These are phyloP conservation scores for Wallacemonas sp. DNA, from an alignment of 208 protist genomes.

Conservation along the genomic window DNA sequence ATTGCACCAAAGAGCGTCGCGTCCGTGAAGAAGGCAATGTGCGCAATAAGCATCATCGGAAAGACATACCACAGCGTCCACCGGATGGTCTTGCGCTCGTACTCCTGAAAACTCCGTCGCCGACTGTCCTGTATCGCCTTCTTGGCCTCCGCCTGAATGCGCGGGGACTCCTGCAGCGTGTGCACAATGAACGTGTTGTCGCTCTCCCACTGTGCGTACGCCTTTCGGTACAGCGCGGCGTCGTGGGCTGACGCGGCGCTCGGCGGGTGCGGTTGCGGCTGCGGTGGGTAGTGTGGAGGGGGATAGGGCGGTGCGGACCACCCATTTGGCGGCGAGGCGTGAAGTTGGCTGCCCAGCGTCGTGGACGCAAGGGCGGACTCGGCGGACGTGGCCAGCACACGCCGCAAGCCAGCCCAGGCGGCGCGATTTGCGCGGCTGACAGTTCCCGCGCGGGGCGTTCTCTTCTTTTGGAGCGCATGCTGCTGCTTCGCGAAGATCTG, in stretches of 20 bases:
- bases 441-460: no score
- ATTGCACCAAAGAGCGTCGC: not conserved
- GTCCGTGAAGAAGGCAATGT: conserved; percentile 17
- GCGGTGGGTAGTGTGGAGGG: not conserved
- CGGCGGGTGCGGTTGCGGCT: not conserved
- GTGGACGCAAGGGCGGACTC: not conserved
- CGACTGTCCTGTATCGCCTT: not conserved
- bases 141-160: not conserved
- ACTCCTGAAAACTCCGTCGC: not conserved
- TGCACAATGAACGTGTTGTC: not conserved
- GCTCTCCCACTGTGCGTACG: conserved; percentile 5
- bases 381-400: not conserved
- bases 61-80: conserved; percentile 13
- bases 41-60: conserved; percentile 3
- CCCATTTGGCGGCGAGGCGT: no score
- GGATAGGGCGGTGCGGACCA: not conserved
- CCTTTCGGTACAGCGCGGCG: not conserved
- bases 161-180: not conserved
- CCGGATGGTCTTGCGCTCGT: conserved; percentile 1
- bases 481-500: not conserved
- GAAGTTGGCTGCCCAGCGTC: not conserved
- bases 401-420: not conserved
- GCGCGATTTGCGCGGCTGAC: not conserved
- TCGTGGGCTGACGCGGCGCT: not conserved
- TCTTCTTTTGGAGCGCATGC: no score